phyloP scores from a whole-genome alignment of 2,329 filamentous ascomycete genomes.

The Apiospora arundinis region DNA sequence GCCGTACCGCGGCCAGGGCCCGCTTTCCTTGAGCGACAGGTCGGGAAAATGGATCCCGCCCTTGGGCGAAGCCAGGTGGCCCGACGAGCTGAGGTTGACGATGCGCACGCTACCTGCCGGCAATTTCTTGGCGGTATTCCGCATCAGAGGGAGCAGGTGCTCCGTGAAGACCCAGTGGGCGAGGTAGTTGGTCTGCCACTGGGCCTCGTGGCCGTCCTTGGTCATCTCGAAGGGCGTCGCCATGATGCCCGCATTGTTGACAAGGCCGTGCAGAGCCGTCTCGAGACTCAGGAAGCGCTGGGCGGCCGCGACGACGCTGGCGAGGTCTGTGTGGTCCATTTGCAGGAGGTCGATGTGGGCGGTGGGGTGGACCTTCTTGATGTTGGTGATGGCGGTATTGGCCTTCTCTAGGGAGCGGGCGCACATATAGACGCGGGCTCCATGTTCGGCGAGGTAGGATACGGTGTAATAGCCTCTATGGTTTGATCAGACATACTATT shows the following conservation, averaged over 20 bases:
- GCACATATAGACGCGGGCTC: conserved; percentile 49
- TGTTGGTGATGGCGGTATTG: conserved; percentile 38
- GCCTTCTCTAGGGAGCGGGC: conserved; percentile 45
- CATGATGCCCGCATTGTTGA: conserved; percentile 43
- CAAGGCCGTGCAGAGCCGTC: conserved; percentile 40
- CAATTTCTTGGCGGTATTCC: conserved; percentile 35
- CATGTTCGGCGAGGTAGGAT: conserved; percentile 43
- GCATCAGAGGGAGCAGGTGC: conserved; percentile 45
- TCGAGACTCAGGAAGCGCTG: conserved; percentile 38
- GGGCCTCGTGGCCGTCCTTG: conserved; percentile 44
- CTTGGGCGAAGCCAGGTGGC: conserved; percentile 35
- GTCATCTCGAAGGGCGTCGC: conserved; percentile 41
- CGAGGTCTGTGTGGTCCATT: conserved; percentile 44
- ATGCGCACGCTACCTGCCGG: conserved; percentile 36
- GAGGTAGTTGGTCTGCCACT: conserved; percentile 52
- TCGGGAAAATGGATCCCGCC: conserved; percentile 36
- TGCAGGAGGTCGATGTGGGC: conserved; percentile 42
- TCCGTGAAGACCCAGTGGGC: conserved; percentile 49
- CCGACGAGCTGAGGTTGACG: conserved; percentile 39
- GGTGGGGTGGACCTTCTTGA: conserved; percentile 39
- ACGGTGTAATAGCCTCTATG: conserved; percentile 44
- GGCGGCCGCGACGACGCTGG: conserved; percentile 44
- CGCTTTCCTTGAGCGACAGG: conserved; percentile 29
- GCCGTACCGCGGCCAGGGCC: conserved; percentile 45
- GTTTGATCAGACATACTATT: conserved; percentile 27